These are phyloP conservation scores for Arabidopsis arenosa DNA, from an alignment of 345 rosid genomes.

Conservation along the genomic window DNA sequence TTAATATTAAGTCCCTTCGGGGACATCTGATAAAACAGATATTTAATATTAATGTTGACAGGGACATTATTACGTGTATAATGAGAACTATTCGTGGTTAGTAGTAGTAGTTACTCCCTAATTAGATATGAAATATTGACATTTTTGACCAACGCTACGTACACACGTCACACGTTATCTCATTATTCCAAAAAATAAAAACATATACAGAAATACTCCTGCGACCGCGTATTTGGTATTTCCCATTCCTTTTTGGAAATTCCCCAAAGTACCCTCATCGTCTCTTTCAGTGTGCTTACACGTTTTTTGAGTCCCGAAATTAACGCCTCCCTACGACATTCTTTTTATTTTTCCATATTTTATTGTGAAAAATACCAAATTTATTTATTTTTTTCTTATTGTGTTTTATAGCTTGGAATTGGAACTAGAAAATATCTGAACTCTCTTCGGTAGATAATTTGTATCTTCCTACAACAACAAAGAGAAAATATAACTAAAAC, in stretches of 20 bases:
- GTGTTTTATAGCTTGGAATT: not conserved
- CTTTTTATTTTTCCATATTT: conserved; percentile 1
- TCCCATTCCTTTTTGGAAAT: not conserved
- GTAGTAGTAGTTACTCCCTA: not conserved
- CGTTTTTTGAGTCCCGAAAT: conserved; percentile 28
- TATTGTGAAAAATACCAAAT: not conserved
- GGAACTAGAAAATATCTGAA: not conserved
- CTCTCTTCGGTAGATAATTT: not conserved
- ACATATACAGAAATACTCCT: conserved; percentile 6
- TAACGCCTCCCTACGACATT: conserved; percentile 9
- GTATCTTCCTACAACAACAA: not conserved
- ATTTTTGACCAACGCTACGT: conserved; percentile 23
- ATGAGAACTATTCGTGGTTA: not conserved
- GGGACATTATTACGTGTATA: conserved; percentile 28
- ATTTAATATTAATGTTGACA: not conserved
- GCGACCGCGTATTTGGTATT: conserved; percentile 26
- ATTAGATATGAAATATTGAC: conserved; percentile 15
- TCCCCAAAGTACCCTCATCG: conserved; percentile 22
- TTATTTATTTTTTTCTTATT: not conserved
- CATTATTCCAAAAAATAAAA: not conserved
- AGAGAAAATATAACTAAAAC: not conserved
- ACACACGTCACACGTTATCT: conserved; percentile 33
- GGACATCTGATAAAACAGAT: not conserved
- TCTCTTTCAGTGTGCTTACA: conserved; percentile 34
- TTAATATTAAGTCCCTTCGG: not conserved